Evolutionary conservation across 1,284 basidiomycete genomes (phyloP), one percentile per base, ranked within the genome.

Genomic region (Irpex sp.): DNA sequence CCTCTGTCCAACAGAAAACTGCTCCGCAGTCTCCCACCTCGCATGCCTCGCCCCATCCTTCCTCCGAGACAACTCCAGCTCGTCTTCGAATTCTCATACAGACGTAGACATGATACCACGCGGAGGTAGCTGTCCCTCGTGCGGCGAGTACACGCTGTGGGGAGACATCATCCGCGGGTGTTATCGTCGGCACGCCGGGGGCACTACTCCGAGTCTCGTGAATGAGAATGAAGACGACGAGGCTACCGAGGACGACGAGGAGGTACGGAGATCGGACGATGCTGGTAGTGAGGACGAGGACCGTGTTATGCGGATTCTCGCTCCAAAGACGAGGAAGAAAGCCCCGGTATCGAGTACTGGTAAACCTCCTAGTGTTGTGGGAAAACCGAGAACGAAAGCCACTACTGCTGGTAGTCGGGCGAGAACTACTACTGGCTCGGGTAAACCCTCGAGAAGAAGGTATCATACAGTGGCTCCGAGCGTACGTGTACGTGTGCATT

Each of bases 141-240:
- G 91, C 67, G 61, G 69, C 0, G 69, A 72, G 0, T 82, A 84
- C 63, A 75, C 81, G 1, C 75, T 88, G 1, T 94, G 91, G 91
- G 88, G 88, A 8, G 86, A 91, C 65, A 70, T 93, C 36, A 77
- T 93, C 16, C 80, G 86, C 9, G 87, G 85, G 0, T 85, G 81
- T 64, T 91, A 87, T 69, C 80, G 87, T 2, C 79, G 90, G 5
- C 69, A 73, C 39, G 76, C 76, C 14, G 75, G 79, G 33, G 71
- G 67, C 7, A 73, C 68, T 4, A 62, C 61, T 7, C 72, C 68
- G 1, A 61, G 65, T 0, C n/a, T n/a, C n/a, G n/a, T n/a, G n/a
- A n/a, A n/a, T n/a, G n/a, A n/a, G n/a, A 62, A 64, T n/a, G 72
- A 69, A 3, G 73, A 70, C 23, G 67, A 70, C 42, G 63, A 69